phyloP scores from a whole-genome alignment of 495 filamentous ascomycete species.

The Penicillium coffeae region DNA sequence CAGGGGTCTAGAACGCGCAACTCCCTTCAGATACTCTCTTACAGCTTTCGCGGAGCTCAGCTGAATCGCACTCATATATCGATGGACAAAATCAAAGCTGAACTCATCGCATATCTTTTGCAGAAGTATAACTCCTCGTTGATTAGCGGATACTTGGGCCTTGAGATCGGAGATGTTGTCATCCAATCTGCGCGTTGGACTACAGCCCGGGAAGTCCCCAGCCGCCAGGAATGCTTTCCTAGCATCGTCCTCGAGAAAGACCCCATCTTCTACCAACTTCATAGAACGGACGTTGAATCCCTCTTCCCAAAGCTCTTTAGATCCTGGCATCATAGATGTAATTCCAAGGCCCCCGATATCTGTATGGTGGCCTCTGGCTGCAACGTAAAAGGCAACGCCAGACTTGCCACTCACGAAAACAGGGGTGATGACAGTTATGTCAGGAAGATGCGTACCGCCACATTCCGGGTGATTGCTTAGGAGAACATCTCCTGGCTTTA shows the following conservation, averaged over 20 bases:
- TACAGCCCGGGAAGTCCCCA: slow-evolving; percentile 1
- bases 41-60: neutral
- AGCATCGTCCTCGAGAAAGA: neutral
- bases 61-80: slow-evolving; percentile 1
- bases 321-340: slow-evolving; percentile 5
- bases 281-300: slow-evolving; percentile 4
- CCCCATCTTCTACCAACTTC: slow-evolving; percentile 1
- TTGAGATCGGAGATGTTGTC: slow-evolving; percentile 3
- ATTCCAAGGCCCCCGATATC: slow-evolving; percentile 3
- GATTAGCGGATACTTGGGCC: slow-evolving; percentile 1
- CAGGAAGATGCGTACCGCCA: slow-evolving; percentile 1
- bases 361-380: slow-evolving; percentile 1
- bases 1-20: neutral
- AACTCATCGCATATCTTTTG: neutral
- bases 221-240: slow-evolving; percentile 1
- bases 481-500: slow-evolving; percentile 78
- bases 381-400: slow-evolving; percentile 1
- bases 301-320: slow-evolving; percentile 3
- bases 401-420: slow-evolving; percentile 1
- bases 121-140: neutral
- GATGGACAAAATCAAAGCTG: neutral
- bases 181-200: slow-evolving; percentile 1
- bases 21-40: neutral
- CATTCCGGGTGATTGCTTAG: slow-evolving; percentile 57
- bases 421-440: slow-evolving; percentile 2